Base-by-base conservation (phyloP, 192 early-diverging fungal species). In the Entomortierella lignicola region DNA sequence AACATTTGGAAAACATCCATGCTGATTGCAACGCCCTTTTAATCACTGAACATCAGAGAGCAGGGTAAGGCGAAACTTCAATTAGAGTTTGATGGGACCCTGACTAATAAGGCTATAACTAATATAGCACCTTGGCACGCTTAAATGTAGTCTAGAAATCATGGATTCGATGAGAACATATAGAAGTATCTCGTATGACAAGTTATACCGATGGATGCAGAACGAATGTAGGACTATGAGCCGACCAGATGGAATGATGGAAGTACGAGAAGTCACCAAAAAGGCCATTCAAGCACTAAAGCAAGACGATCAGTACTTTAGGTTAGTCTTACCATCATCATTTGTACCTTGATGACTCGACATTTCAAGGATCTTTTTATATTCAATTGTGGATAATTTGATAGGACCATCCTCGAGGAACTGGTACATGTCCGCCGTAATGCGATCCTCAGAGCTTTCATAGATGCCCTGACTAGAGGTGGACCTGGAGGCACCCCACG, bases 121-220 rank as follows among this genome's bases (percentile, higher is more conserved):
- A 51, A 61, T 25, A 32, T 55, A 1, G 2, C 29, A 50, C 18
- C 60, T 63, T 65, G 6, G 17, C 23, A 13, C 27, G 34, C 1
- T 17, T 23, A 42, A 50, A 29, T 13, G 13, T 54, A 90, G 91
- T 0, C 58, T 92, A 34, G 92, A 94, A 55, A 94, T 95, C 71
- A 90, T 95, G 88, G 92, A 94, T 60, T 84, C 82, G 2, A 87
- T 93, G 82, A 81, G 88, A 17, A 55, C 80, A 12, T 90, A 88
- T 72, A 91, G 93, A 68, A 93, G 93, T 55, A 84, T 84, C 8
- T 92, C 92, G 0, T 95, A 88, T 67, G 90, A 93, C 21, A 93
- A 90, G 60, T 66, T 96, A 29, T 91, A 89, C 71, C 73, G 86
- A 25, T 96, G 94, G 94, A 88, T 90, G 25, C 91, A 92, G 58